phyloP scores from a whole-genome alignment of 2,329 filamentous ascomycete species.

The Arthrobotrys sinensis region DNA sequence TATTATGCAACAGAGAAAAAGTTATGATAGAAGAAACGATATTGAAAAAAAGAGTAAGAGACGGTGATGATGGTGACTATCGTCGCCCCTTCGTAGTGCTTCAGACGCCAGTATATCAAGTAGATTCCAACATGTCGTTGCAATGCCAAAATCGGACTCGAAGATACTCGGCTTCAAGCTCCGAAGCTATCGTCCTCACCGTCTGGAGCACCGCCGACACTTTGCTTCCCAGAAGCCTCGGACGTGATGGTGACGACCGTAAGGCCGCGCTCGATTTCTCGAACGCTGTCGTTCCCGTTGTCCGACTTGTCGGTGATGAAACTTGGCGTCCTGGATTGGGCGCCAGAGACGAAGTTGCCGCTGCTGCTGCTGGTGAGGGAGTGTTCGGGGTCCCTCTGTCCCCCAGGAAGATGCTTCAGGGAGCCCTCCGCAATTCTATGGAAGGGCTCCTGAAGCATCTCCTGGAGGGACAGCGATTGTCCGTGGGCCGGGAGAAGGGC shows the following conservation, averaged over 20 bases:
- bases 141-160: neutral
- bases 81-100: no score
- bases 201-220: neutral
- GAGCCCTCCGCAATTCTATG: constrained; percentile 22
- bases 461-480: constrained; percentile 3
- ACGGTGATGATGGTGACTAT: no score
- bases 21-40: no score
- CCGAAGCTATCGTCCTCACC: no score
- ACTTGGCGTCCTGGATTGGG: constrained; percentile 31
- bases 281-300: constrained; percentile 10
- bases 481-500: neutral
- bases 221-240: constrained; percentile 1
- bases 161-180: neutral
- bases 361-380: constrained; percentile 2
- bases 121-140: neutral
- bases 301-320: constrained; percentile 48
- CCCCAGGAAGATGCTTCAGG: neutral
- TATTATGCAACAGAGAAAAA: no score
- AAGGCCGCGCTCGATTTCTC: neutral
- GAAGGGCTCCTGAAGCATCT: constrained; percentile 33
- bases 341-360: neutral
- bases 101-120: no score
- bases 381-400: neutral
- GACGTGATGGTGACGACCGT: neutral
- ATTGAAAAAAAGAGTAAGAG: no score